A percentile compares a stretch with the other conserved stretches of the same genome.
Evolutionary conservation across 2,329 filamentous ascomycete species (phyloP).

Genomic region (Colletotrichum sp.): DNA sequence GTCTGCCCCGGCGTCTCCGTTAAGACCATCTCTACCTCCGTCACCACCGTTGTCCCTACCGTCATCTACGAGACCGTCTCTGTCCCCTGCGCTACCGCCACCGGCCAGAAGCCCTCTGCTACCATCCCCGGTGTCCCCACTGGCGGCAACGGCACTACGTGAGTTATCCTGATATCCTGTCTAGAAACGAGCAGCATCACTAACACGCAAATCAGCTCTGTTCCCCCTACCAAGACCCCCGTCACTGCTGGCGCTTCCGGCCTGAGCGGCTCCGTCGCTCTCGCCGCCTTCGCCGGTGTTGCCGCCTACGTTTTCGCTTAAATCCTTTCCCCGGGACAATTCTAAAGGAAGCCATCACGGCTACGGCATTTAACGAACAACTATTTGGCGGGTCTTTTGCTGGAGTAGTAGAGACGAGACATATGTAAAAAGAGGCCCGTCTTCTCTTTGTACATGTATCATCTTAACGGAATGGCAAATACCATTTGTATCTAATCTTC

Average conservation of each 20-base stretch:
- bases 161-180: slow-evolving; percentile 22
- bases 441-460: slow-evolving; percentile 24
- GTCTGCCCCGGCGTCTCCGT: slow-evolving; percentile 42
- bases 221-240: slow-evolving; percentile 32
- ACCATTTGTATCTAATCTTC: slow-evolving; percentile 50
- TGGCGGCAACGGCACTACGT: slow-evolving; percentile 30
- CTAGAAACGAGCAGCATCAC: slow-evolving; percentile 7
- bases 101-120: slow-evolving; percentile 22
- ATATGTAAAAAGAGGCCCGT: slow-evolving; percentile 34
- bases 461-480: slow-evolving; percentile 27
- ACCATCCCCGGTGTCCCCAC: slow-evolving; percentile 25
- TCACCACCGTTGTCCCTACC: slow-evolving; percentile 60
- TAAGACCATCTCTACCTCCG: slow-evolving; percentile 58
- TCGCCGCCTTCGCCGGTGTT: slow-evolving; percentile 60
- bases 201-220: slow-evolving; percentile 23
- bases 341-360: slow-evolving; percentile 43
- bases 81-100: slow-evolving; percentile 44
- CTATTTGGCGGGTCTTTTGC: slow-evolving; percentile 30
- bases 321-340: slow-evolving; percentile 35
- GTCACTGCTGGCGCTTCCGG: slow-evolving; percentile 58
- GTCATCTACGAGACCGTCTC: slow-evolving; percentile 53
- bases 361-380: slow-evolving; percentile 43
- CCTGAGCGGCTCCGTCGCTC: slow-evolving; percentile 56
- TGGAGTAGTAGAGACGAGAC: slow-evolving; percentile 5
- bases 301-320: slow-evolving; percentile 61